Evolutionary conservation across 2,329 filamentous ascomycete species (phyloP), one percentile per base, ranked within the genome.

Genomic region (Penicillium digitatum): DNA sequence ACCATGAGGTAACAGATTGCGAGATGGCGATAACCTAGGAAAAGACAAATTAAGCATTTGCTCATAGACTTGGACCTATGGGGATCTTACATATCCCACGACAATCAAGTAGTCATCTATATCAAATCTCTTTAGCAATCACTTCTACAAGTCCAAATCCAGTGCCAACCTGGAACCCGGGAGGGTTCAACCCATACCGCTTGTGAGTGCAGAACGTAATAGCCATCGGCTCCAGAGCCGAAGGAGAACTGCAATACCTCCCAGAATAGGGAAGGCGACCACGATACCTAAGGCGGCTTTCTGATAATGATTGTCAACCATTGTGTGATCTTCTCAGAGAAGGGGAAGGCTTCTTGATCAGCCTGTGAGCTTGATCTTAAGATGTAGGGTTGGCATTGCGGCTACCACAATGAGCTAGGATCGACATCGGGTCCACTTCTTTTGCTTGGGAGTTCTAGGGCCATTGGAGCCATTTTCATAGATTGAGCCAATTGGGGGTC

Each of bases 141-240:
- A 31, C 6, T n/a, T 14, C 9, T 37, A 8, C 29, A 11, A 18
- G 34, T 42, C 18, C 22, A 46, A 37, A 14, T 27, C 48, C 5
- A 35, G 12, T 45, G 44, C 22, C 32, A 46, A 57, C 60, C 24
- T 46, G 44, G 37, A 31, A 31, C 27, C 12, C 40, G 48, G 42
- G 14, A 29, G 7, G 20, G 10, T 38, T 38, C 10, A 11, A 46
- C 11, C 7, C 60, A 44, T 58, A 66, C 67, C 65, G 18, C 50
- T 55, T 6, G 59, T 59, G n/a, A 65, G 38, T 7, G 57, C 37
- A 45, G 58, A 60, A 52, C 61, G 45, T 29, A 62, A 65, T 38
- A 69, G 39, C 20, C 48, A 49, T 22, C 67, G 61, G 58, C 66
- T 62, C 66, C 66, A 69, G 27, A 65, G 27, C 24, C 66, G 58